Base-by-base conservation (phyloP, 1,284 basidiomycete genomes). In the Ceratorhiza oryzae-sativae region DNA sequence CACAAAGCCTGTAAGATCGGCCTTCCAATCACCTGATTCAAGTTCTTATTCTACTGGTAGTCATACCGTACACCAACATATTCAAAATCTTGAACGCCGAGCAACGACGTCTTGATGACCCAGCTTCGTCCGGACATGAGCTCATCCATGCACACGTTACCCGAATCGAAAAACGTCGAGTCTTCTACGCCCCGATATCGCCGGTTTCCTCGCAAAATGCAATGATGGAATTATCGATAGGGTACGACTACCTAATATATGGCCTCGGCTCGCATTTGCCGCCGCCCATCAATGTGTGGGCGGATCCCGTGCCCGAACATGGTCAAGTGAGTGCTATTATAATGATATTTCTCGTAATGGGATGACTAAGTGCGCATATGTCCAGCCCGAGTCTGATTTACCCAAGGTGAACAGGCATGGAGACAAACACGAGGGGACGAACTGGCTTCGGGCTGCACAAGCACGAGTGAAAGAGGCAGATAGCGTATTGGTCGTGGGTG, bases 31-130 rank as follows among this genome's bases (percentile, higher is more conserved):
- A 13, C 36, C 13, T 15, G 15, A 12, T 45, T n/a, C 53, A 18
- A n/a, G 13, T 3, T 5, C 53, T 56, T 45, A 68, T 41, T 18
- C 10, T 42, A n/a, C 6, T 27, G 5, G 1, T 32, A 71, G 85
- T 93, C 79, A 86, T 92, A 75, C 90, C 91, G 0, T 90, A 88
- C 78, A 81, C 80, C 72, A 85, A 83, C 75, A 73, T 85, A 67
- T 84, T 85, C 75, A 74, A 75, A 48, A 77, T 39, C 72, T 51
- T 70, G 71, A 72, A 70, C 72, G 48, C 65, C 75, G 55, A 59
- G 30, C 55, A 56, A 34, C 20, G 41, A 30, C 65, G 53, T 3
- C 72, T 51, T 41, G 58, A 30, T 71, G 10, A 73, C 34, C 30
- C 55, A 36, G 49, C 63, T 10, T 49, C 72, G 45, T 73, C 74